Conservation (phyloP, 345 rosid species). For the Excoecaria agallocha region DNA sequence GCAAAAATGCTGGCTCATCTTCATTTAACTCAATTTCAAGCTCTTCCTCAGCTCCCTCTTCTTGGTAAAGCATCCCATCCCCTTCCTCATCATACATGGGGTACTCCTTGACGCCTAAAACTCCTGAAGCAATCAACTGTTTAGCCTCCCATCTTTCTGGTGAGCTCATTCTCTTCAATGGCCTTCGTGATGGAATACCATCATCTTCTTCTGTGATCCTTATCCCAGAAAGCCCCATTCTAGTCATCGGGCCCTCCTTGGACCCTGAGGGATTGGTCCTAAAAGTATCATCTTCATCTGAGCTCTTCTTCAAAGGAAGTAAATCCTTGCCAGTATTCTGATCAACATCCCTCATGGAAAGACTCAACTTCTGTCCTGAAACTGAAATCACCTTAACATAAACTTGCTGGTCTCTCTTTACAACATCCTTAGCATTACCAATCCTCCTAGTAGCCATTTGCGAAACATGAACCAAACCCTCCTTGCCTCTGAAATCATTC, state of each 20-base stretch:
- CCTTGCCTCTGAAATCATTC: conserved; percentile 77
- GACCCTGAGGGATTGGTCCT: conserved; percentile 38
- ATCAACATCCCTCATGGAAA: conserved; percentile 76
- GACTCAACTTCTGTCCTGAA: conserved; percentile 49
- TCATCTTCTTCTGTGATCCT: conserved; percentile 59
- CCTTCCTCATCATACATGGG: conserved; percentile 89
- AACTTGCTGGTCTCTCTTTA: conserved; percentile 74
- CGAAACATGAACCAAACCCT: conserved; percentile 71
- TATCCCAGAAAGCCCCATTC: conserved; percentile 77
- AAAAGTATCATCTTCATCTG: conserved; percentile 43
- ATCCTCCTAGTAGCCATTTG: conserved; percentile 22
- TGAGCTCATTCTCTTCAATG: conserved; percentile 70
- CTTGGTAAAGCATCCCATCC: conserved; percentile 39
- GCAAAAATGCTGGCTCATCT: conserved; percentile 86
- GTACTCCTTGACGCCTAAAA: conserved; percentile 52
- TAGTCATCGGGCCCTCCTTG: conserved; percentile 53
- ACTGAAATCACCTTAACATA: conserved; percentile 75
- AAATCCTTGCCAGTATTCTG: conserved; percentile 75
- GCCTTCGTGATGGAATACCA: conserved; percentile 36
- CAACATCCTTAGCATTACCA: conserved; percentile 50
- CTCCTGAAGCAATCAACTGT: conserved; percentile 91
- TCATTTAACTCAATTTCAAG: conserved; percentile 95
- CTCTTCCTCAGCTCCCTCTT: conserved; percentile 88
- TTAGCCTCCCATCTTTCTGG: conserved; percentile 98
- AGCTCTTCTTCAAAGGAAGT: conserved; percentile 63